Base-by-base conservation (phyloP, 306 rosid species). In the Casuarina cunninghamiana region DNA sequence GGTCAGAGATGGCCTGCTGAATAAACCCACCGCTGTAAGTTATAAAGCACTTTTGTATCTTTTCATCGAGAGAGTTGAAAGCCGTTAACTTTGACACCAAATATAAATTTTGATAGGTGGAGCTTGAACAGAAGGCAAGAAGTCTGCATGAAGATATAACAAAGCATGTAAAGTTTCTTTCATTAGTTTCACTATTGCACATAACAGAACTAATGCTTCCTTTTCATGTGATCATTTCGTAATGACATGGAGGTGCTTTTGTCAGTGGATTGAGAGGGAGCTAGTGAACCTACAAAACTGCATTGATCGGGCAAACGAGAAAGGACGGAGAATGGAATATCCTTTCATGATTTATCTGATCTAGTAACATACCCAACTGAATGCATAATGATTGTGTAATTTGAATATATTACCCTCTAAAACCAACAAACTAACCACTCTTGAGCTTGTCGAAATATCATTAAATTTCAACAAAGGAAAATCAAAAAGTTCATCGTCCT, bases 291-390 rank as follows among this genome's bases (percentile, higher is more conserved):
- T 93, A 81, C 93, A 85, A 77, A 88, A 75, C 62, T 88, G 88
- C 48, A 91, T 91, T 80, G 95, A 89, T 78, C 87, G 55, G 77
- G 97, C 98, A 73, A 91, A 91, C 77, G 98, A 91, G 86, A 93
- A 89, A 86, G 98, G 98, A 53, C 83, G 95, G 97, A 88, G 97
- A 82, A 86, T 85, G 87, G 89, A 91, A 93, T 93, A 93, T 93
- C 98, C 98, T 88, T 83, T 73, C 77, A 73, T 75, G 79, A 49
- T 37, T 2, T 54, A 58, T 60, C 65, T 8, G 39, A 10, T 8
- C 65, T 58, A 6, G 65, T 9, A 26, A 58, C 65, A 58, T 19
- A 9, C 9, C 32, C 8, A 13, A 0, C 19, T 19, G 65, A 58
- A 58, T 58, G 7, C 11, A 10, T 26, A 26, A 21, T 26, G 35